Evolutionary conservation across 345 rosid genomes (phyloP), one percentile per base, ranked within the genome.

Genomic region (Hibiscus mutabilis): DNA sequence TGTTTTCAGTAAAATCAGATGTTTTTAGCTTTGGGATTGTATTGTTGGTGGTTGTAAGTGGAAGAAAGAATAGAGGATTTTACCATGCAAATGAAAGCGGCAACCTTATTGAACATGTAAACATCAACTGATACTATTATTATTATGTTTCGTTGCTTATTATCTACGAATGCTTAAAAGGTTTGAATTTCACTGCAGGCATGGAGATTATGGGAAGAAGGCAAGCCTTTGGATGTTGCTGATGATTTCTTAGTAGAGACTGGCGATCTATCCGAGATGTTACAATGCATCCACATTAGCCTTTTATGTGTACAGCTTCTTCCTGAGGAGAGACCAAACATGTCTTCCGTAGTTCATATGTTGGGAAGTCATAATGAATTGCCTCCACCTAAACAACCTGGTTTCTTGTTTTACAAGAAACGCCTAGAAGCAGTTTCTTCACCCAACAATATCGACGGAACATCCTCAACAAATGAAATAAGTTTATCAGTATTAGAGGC

Each of bases 261-360:
- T 0, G 82, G 59, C 15, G 58, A 77, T 16, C 10, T 58, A 10
- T 33, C 73, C 6, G 75, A 78, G 64, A 64, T 78, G 1, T 13
- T 81, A 47, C 74, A 85, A 59, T 81, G 81, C 77, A 74, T 84
- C 42, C 85, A 81, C 5, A 72, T 84, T 7, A 87, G 79, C 25
- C 83, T 86, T 4, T 73, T 86, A 44, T 84, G 89, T 49, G 81
- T 84, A 8, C 81, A 86, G 29, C 78, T 76, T 19, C 40, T 71
- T 6, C 79, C 87, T 12, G 86, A 80, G 37, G 79, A 80, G 4
- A 84, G 87, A 27, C 90, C 87, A 27, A 77, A 46, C 64, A 84
- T 86, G 87, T 63, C 83, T 49, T 69, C 81, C 14, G 87, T 76
- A 35, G 75, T 81, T 25, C 25, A 78, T 24, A 84, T 84, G 86